Evolutionary conservation across 768 basidiomycete species (phyloP), one percentile per base, ranked within the genome.

Genomic region (Vishniacozyma victoriae): DNA sequence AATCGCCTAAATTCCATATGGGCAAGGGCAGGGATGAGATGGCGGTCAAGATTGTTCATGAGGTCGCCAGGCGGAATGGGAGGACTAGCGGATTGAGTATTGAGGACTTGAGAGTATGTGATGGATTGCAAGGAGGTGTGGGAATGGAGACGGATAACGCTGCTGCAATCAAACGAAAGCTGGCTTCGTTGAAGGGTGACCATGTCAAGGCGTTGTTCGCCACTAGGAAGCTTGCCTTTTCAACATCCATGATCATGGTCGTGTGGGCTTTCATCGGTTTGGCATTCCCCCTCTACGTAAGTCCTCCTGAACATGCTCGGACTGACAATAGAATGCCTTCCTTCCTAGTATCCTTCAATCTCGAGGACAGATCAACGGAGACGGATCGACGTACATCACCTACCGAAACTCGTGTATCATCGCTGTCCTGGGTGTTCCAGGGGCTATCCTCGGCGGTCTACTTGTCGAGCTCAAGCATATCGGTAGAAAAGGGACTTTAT

Each of bases 1-100:
- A 86, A 65, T 81, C 80, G 50, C 85, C 85, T 1, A 82, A 83
- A 52, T 86, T 78, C 62, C 78, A 84, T 35, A 82, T 85, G 75
- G 80, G 82, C 6, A 78, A 80, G 50, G 85, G 85, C 9, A 69
- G 72, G 12, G 46, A 49, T 6, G 38, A 27, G 3, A 50, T 47
- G 19, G 55, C 49, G 9, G 47, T 45, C 16, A 27, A 26, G 16
- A 35, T 84, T 42, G 72, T 86, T 16, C 81, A 82, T 46, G 74
- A 75, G 23, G 76, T 87, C 6, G 85, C 85, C 3, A 64, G 70
- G 20, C 77, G 79, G 52, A 87, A 87, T 55, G 77, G 79, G 2
- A 80, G 58, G 52, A 75, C 66, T 25, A 77, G 73, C 41, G 69
- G 36, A 47, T 68, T 86, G 35, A 78, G 76, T 9, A 45, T 83